Base-by-base conservation (phyloP, 2,329 filamentous ascomycete species). In the Rhexocercosporidium sp. region DNA sequence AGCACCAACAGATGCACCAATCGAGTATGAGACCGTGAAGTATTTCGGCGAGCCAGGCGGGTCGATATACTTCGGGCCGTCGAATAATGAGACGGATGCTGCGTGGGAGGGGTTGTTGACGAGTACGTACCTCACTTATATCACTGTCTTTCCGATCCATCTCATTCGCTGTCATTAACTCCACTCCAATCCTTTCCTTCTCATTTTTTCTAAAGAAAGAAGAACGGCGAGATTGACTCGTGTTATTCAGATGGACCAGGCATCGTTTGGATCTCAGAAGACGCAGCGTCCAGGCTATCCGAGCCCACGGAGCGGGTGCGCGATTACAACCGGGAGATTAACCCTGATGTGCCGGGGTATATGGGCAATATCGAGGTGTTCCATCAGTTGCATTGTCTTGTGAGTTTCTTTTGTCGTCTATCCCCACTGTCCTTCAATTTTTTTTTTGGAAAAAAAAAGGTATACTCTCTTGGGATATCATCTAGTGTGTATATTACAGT, bases 301-400 rank as follows among this genome's bases (percentile, higher is more conserved):
- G 46, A 49, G 14, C 46, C 46, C 4, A 49, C 46, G 9, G 46
- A 49, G 46, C 4, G 46, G 11, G 46, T 49, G 46, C 46, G 46
- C 9, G 46, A 49, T 49, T 49, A 49, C n/a, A 22, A 49, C 4
- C 12, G 46, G 46, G 25, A 49, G 46, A 27, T 49, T 3, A 49
- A 49, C 8, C 46, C 46, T 11, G 46, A 49, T 49, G 46, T 49
- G 4, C 46, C 46, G 9, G 46, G 46, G 22, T 49, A 49, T 27
- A 49, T 49, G 46, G 46, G 46, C 20, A 49, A 49, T 27, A 49
- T 49, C 6, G 46, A 49, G 46, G 46, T 49, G 46, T 49, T 49
- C 27, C 46, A 49, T 14, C 46, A 49, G 46, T 27, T 49, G 46
- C 46, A 49, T 49, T 49, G 46, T 27, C 22, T 49, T 12, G 46